A percentile compares a stretch with the other conserved stretches of the same genome.
Conservation (phyloP, 495 filamentous ascomycete species). For the Penicillium desertorum region DNA sequence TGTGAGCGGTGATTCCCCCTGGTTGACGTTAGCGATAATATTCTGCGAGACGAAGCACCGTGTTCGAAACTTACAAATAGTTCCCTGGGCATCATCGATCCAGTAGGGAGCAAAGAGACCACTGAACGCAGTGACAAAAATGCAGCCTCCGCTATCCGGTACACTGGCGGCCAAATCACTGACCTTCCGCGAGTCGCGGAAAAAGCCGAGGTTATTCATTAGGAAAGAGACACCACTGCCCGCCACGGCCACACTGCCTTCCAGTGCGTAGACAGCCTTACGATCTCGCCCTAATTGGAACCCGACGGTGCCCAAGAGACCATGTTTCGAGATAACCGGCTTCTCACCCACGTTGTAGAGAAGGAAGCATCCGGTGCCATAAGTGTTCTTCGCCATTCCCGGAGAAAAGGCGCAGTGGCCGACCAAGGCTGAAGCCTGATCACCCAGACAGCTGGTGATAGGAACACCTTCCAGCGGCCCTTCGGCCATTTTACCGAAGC, state of each 20-base stretch:
- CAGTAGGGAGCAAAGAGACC: constrained; percentile 97
- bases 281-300: constrained; percentile 64
- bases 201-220: constrained; percentile 86
- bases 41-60: constrained; percentile 1
- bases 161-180: constrained; percentile 79
- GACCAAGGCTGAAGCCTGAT: constrained; percentile 90
- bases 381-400: constrained; percentile 92
- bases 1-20: constrained; percentile 92
- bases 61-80: constrained; percentile 61
- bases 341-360: constrained; percentile 90
- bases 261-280: constrained; percentile 84
- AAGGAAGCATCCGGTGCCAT: constrained; percentile 93
- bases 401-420: constrained; percentile 88
- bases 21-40: constrained; percentile 9
- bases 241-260: constrained; percentile 89
- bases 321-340: constrained; percentile 88
- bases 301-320: constrained; percentile 83
- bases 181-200: constrained; percentile 73
- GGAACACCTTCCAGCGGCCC: constrained; percentile 71
- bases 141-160: constrained; percentile 83
- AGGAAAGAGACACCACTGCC: constrained; percentile 89
- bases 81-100: constrained; percentile 95
- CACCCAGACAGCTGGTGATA: constrained; percentile 86
- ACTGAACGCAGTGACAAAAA: constrained; percentile 96
- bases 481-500: constrained; percentile 66